Percentiles rank a stretch among this genome's conserved stretches.
Evolutionary conservation across 106 monocot species (phyloP).

Genomic region (Allium cepa): DNA sequence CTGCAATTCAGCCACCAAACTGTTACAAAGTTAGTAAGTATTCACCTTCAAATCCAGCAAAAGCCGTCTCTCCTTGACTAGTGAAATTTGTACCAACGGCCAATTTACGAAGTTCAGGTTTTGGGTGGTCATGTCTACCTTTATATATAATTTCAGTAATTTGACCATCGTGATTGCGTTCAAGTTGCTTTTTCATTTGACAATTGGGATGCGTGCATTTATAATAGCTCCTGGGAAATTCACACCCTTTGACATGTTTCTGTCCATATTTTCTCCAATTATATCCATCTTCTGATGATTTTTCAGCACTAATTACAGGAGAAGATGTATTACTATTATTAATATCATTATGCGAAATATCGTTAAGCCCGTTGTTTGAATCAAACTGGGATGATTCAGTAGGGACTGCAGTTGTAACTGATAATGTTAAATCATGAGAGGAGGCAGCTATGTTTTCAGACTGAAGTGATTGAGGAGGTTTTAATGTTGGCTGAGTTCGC

Average conservation of each 20-base stretch:
- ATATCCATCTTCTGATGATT: constrained; percentile 82
- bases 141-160: constrained; percentile 82
- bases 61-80: constrained; percentile 45
- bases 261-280: constrained; percentile 99
- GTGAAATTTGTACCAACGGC: constrained; percentile 40
- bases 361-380: no score
- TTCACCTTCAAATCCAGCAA: constrained; percentile 29
- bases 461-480: constrained; percentile 16
- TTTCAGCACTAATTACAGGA: constrained; percentile 27
- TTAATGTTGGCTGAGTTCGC: constrained; percentile 13
- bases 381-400: constrained; percentile 8
- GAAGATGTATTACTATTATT: no score
- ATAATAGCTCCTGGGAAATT: constrained; percentile 91
- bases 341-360: no score
- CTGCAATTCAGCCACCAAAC: no score
- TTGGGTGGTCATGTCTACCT: constrained; percentile 88
- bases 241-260: constrained; percentile 97
- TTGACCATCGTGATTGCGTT: constrained; percentile 88
- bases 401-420: constrained; percentile 17
- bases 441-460: constrained; percentile 14
- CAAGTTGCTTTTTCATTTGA: constrained; percentile 88
- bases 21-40: not conserved
- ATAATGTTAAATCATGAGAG: constrained; percentile 20
- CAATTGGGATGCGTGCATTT: constrained; percentile 99
- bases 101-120: constrained; percentile 69